Conservation (phyloP, 805 yeast species). For the Nakazawaea pomicola region DNA sequence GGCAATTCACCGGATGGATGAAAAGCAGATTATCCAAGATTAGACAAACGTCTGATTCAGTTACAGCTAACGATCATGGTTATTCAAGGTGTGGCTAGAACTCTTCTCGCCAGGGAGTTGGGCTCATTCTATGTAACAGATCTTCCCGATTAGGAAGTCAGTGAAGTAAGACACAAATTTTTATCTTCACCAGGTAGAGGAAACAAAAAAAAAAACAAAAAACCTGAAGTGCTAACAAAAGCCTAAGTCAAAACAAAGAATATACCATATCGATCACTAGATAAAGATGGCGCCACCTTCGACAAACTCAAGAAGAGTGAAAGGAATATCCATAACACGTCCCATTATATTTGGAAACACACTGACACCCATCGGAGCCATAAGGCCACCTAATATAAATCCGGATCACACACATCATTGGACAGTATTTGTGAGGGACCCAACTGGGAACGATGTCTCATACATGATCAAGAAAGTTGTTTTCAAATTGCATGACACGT, state of each 20-base stretch:
- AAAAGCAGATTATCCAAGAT: no score
- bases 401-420: slow-evolving; percentile 91
- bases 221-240: not conserved
- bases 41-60: no score
- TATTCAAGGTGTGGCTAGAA: no score
- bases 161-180: no score
- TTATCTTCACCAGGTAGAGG: no score
- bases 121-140: no score
- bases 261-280: no score
- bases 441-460: slow-evolving; percentile 73
- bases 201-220: not conserved
- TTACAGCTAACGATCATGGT: no score
- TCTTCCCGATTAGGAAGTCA: no score
- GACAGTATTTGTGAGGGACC: slow-evolving; percentile 88
- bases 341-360: slow-evolving; percentile 81
- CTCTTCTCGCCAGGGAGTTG: no score
- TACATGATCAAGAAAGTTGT: slow-evolving; percentile 86
- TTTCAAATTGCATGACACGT: slow-evolving; percentile 93
- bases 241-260: not conserved
- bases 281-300: slow-evolving; percentile 31
- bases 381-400: slow-evolving; percentile 33
- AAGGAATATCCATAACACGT: slow-evolving; percentile 62
- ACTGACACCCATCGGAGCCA: slow-evolving; percentile 63
- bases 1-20: no score
- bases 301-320: slow-evolving; percentile 26